Evolutionary conservation across 768 basidiomycete species (phyloP).

Genomic region (Baorangia bicolor): DNA sequence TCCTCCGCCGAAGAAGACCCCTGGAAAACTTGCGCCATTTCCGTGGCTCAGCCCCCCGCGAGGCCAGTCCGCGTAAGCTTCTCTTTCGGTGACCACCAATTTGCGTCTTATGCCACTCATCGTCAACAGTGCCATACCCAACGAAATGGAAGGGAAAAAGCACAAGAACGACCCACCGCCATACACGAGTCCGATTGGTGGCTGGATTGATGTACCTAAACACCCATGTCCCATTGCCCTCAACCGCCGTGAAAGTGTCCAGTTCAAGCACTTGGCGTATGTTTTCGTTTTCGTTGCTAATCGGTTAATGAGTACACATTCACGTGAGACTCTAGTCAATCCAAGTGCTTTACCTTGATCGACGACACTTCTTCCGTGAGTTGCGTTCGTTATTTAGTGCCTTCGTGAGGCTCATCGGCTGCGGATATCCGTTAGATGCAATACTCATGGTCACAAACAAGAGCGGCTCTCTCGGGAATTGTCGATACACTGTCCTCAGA

Average conservation of each 20-base stretch:
- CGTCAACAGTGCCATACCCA: background rate
- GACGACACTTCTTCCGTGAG: conserved; percentile 24
- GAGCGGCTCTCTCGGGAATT: conserved; percentile 15
- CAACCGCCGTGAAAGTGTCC: conserved; percentile 13
- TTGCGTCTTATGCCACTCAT: background rate
- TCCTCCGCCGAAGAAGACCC: background rate
- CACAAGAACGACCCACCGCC: conserved; percentile 8
- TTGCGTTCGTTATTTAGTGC: background rate
- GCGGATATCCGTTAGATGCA: conserved; percentile 16
- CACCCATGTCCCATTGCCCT: conserved; percentile 2
- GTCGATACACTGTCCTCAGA: conserved; percentile 12
- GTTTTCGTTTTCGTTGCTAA: conserved; percentile 8
- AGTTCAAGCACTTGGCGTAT: conserved; percentile 18
- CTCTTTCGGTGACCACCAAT: background rate
- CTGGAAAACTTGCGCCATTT: background rate
- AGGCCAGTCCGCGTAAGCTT: conserved; percentile 8
- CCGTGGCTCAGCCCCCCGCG: conserved; percentile 7
- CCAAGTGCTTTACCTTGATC: conserved; percentile 23
- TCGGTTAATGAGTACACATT: background rate
- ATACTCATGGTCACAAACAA: conserved; percentile 21
- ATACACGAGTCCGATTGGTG: conserved; percentile 9
- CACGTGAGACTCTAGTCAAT: conserved; percentile 9
- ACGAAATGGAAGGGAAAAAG: background rate
- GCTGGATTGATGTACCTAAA: conserved; percentile 16
- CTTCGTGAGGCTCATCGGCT: background rate